phyloP scores from a whole-genome alignment of 768 basidiomycete species.

The Lactifluus pinguis region DNA sequence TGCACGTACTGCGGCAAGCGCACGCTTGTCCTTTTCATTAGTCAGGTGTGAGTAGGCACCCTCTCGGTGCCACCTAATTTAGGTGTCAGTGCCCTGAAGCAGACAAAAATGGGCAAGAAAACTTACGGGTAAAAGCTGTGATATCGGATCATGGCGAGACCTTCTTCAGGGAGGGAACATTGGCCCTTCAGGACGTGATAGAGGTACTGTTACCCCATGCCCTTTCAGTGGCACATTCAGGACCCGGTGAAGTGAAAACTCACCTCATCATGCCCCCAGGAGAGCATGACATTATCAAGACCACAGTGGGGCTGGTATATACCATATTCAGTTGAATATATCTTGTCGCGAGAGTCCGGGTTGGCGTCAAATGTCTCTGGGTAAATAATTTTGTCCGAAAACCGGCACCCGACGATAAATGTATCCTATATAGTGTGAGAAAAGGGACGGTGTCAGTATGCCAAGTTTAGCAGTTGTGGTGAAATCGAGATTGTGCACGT shows the following conservation, averaged over 20 bases:
- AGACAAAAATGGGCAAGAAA: neutral
- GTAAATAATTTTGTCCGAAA: constrained; percentile 77
- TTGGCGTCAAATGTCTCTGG: constrained; percentile 70
- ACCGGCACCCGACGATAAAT: constrained; percentile 78
- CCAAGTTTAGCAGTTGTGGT: neutral
- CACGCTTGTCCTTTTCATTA: constrained; percentile 55
- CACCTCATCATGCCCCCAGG: constrained; percentile 90
- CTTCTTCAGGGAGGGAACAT: constrained; percentile 70
- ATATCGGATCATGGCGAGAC: constrained; percentile 85
- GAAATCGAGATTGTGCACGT: constrained; percentile 22
- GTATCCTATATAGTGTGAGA: constrained; percentile 42
- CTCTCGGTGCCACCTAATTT: constrained; percentile 73
- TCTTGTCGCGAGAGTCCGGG: constrained; percentile 53
- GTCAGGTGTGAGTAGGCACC: constrained; percentile 74
- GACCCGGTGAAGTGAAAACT: constrained; percentile 16
- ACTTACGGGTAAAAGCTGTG: constrained; percentile 86
- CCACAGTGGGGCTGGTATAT: constrained; percentile 75
- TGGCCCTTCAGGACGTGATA: constrained; percentile 81
- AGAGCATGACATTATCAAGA: constrained; percentile 79
- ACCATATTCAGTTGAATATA: constrained; percentile 65
- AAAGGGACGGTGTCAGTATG: constrained; percentile 3
- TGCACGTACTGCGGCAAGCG: constrained; percentile 65
- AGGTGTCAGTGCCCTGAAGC: neutral
- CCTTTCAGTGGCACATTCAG: neutral
- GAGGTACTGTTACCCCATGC: constrained; percentile 46